Conservation (phyloP, 495 filamentous ascomycete genomes). For the Xylaria nigripes region DNA sequence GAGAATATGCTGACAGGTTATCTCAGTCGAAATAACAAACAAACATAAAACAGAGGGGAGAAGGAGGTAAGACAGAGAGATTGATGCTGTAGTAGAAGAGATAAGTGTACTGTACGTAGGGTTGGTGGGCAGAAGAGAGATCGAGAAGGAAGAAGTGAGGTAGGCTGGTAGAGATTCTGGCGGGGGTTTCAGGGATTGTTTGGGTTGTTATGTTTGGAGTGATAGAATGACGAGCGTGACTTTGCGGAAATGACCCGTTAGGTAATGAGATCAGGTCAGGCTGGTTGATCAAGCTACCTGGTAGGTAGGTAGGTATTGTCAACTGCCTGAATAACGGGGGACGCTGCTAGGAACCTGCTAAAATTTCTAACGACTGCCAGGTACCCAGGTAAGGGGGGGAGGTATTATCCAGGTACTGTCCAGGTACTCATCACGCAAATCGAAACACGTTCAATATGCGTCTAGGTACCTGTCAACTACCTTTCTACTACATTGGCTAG, state of each 20-base stretch:
- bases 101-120: conserved; percentile 5
- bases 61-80: not conserved
- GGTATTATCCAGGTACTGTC: conserved; percentile 1
- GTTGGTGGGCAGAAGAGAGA: conserved; percentile 9
- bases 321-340: conserved; percentile 13
- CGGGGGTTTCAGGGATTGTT: conserved; percentile 22
- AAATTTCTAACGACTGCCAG: conserved; percentile 4
- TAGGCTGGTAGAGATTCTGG: conserved; percentile 25
- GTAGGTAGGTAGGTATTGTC: conserved; percentile 3
- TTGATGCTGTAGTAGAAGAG: not conserved
- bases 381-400: not conserved
- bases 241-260: conserved; percentile 12
- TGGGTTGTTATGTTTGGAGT: conserved; percentile 12
- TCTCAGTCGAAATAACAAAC: not conserved
- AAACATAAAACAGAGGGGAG: not conserved
- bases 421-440: not conserved
- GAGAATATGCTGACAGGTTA: conserved; percentile 4
- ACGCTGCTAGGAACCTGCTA: conserved; percentile 8
- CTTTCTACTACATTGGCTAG: conserved; percentile 3
- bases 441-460: not conserved
- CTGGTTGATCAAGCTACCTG: conserved; percentile 11
- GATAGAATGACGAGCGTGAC: conserved; percentile 25
- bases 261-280: conserved; percentile 15
- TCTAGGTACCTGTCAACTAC: conserved; percentile 3
- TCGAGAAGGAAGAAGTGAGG: conserved; percentile 9